Evolutionary conservation across 2,329 filamentous ascomycete genomes (phyloP), one percentile per base, ranked within the genome.

Genomic region (Xylariaceae sp.): DNA sequence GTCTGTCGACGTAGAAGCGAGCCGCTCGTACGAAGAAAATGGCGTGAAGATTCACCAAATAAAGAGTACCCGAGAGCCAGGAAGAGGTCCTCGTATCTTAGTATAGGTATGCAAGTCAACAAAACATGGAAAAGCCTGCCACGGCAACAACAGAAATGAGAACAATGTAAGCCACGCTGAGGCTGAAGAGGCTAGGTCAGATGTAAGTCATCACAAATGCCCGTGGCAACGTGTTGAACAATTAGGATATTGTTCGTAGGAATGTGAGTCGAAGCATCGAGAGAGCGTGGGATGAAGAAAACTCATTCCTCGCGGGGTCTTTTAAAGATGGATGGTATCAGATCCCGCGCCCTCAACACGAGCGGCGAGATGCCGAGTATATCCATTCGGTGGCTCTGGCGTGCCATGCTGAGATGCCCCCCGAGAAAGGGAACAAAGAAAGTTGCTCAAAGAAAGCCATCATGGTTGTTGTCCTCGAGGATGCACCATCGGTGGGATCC

Each of bases 131-230:
- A 46, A 45, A 29, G 39, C 40, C 48, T 60, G 59, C 49, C 56
- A 54, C 54, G 41, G 56, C 58, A 60, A 61, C 58, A 48, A 44
- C 44, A 51, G 48, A 51, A 48, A 57, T 54, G 51, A 41, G 48
- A 54, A 36, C 38, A 48, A 47, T 50, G 41, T 53, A 40, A 55
- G 51, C 56, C 56, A 52, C 51, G 47, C 36, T 40, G 44, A 57
- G 54, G 50, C 54, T 55, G 49, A 49, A 48, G 38, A 42, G 6
- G 48, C 45, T 52, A 53, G 6, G 48, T 44, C 51, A 53, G 34
- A 42, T 44, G 44, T 41, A 47, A 47, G 45, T 56, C 54, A 57
- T 57, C 41, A 39, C 47, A 43, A 34, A 44, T 49, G 44, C 41
- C 51, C 46, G 47, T 50, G 44, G 50, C 53, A 57, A 59, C 48